phyloP scores from a whole-genome alignment of 306 rosid species.

The Alnus glutinosa region DNA sequence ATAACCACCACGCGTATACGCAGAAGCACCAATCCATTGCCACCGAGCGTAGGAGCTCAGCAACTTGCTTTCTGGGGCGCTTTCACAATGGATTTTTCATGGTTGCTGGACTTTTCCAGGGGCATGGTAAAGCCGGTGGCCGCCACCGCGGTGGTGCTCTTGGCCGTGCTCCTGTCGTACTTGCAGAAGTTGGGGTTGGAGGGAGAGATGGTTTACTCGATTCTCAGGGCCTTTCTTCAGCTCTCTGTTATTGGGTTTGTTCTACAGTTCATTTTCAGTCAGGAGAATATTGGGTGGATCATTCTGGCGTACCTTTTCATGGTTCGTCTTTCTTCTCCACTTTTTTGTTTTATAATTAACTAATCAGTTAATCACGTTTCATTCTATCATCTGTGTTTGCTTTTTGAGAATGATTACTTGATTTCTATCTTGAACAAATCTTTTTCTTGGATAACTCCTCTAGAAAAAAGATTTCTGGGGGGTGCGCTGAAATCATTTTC shows the following conservation, averaged over 20 bases:
- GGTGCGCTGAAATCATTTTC: background rate
- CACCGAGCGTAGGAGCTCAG: background rate
- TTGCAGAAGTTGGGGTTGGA: constrained; percentile 72
- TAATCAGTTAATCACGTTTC: background rate
- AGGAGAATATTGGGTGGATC: constrained; percentile 67
- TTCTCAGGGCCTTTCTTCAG: constrained; percentile 77
- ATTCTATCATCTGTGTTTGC: background rate
- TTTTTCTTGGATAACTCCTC: background rate
- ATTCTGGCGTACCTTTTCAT: constrained; percentile 86
- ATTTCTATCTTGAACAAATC: background rate
- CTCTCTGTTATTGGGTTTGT: constrained; percentile 91
- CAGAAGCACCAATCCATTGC: constrained; percentile 28
- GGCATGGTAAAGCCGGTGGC: constrained; percentile 83
- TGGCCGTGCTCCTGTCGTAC: constrained; percentile 66
- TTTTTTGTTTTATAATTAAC: background rate
- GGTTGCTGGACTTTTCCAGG: constrained; percentile 57
- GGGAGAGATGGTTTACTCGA: constrained; percentile 66
- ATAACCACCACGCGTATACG: background rate
- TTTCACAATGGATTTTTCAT: constrained; percentile 41
- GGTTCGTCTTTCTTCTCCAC: constrained; percentile 37
- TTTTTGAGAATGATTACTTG: background rate
- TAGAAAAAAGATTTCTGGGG: background rate
- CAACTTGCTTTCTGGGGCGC: background rate
- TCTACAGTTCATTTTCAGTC: constrained; percentile 79
- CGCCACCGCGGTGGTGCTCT: constrained; percentile 61